A percentile compares a stretch with the other conserved stretches of the same genome.
Conservation (phyloP, 805 yeast genomes). For the Saccharomyces kudriavzevii region DNA sequence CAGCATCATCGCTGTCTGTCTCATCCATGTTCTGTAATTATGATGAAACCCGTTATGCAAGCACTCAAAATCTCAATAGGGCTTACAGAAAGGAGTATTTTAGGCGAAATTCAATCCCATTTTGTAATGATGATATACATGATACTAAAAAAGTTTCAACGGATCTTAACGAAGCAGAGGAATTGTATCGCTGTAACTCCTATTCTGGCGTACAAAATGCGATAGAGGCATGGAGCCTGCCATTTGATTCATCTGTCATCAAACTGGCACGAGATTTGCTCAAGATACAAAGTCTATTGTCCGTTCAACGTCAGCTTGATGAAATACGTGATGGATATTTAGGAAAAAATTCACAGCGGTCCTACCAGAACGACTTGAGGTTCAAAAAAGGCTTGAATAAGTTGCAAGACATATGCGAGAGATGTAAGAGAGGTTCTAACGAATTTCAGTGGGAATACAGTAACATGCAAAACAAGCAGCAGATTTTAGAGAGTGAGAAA, state of each 20-base stretch:
- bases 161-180: neutral
- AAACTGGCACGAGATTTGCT: conserved; percentile 26
- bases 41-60: conserved; percentile 15
- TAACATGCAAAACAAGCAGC: conserved; percentile 22
- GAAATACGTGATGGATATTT: neutral
- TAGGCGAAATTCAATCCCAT: conserved; percentile 23
- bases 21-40: conserved; percentile 24
- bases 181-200: conserved; percentile 18
- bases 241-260: conserved; percentile 27
- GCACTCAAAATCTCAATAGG: conserved; percentile 12
- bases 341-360: neutral
- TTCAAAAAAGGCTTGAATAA: conserved; percentile 1
- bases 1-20: conserved; percentile 16
- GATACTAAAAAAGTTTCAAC: neutral
- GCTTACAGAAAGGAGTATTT: conserved; percentile 21
- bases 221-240: conserved; percentile 23
- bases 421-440: conserved; percentile 12
- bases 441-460: conserved; percentile 15
- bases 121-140: conserved; percentile 6
- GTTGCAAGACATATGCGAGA: conserved; percentile 12
- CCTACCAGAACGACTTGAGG: neutral
- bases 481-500: conserved; percentile 33
- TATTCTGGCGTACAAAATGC: conserved; percentile 21
- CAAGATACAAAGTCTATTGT: neutral
- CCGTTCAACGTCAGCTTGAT: neutral